Conservation (phyloP, 169 alveolate species). For the Cyclospora cayetanensis region DNA sequence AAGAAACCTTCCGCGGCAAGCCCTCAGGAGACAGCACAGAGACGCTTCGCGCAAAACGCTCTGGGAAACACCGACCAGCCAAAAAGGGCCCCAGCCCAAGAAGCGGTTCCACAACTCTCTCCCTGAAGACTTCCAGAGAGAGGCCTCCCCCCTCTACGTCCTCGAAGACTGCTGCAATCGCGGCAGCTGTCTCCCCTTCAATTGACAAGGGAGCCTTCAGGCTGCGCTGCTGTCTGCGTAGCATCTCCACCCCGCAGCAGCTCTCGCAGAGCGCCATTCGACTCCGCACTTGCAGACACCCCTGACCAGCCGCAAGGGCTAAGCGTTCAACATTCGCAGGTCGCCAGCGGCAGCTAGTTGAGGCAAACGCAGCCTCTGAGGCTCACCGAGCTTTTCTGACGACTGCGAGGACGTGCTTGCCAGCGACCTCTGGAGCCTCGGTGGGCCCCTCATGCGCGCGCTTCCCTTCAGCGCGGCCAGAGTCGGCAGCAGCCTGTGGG, state of each 20-base stretch:
- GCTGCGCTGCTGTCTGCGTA: not conserved
- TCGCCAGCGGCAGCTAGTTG: too few relatives aligned
- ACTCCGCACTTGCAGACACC: too few relatives aligned
- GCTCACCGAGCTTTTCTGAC: not conserved
- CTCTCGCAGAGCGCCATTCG: too few relatives aligned
- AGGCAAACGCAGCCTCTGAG: not conserved
- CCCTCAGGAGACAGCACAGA: too few relatives aligned
- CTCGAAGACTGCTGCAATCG: not conserved
- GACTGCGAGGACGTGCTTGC: not conserved
- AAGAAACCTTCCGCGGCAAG: too few relatives aligned
- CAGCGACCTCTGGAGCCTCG: not conserved
- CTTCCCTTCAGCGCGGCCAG: not conserved
- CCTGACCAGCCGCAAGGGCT: too few relatives aligned
- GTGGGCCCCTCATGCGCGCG: not conserved
- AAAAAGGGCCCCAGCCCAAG: conserved; percentile 26
- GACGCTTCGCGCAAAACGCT: too few relatives aligned
- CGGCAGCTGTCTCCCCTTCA: not conserved
- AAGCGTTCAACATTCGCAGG: too few relatives aligned
- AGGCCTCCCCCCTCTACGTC: not conserved
- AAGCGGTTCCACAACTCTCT: not conserved
- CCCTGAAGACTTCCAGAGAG: not conserved
- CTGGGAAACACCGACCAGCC: not conserved
- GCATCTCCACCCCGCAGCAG: too few relatives aligned
- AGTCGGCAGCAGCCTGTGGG: not conserved
- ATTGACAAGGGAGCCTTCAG: not conserved